Percentiles rank a stretch among this genome's conserved stretches.
Evolutionary conservation across 139 green algal genomes (phyloP).

Genomic region (Picochlorum sp.): DNA sequence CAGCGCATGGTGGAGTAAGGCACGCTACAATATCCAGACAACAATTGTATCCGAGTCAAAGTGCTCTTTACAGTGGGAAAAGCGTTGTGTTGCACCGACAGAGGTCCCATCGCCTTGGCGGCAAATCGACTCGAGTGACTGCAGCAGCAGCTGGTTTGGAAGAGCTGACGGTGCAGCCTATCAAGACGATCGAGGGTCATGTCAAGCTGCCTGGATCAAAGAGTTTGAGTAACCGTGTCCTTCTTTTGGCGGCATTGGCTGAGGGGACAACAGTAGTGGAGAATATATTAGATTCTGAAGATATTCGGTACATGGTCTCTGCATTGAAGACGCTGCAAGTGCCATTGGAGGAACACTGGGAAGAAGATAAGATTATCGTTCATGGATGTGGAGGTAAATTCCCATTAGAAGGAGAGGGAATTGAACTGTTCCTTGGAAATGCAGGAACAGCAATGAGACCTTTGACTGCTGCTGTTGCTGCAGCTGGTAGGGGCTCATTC

Average conservation of each 20-base stretch:
- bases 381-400: slow-evolving; percentile 83
- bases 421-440: slow-evolving; percentile 93
- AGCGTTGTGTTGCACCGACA: too few species aligned
- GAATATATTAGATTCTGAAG: slow-evolving; percentile 94
- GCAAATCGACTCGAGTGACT: slow-evolving; percentile 1
- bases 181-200: slow-evolving; percentile 40
- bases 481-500: slow-evolving; percentile 77
- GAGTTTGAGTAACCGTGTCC: slow-evolving; percentile 90
- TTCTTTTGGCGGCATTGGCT: slow-evolving; percentile 89
- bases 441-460: slow-evolving; percentile 97
- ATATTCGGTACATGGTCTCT: slow-evolving; percentile 91
- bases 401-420: slow-evolving; percentile 30
- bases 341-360: slow-evolving; percentile 74
- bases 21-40: background rate
- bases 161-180: slow-evolving; percentile 37
- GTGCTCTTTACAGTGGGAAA: too few species aligned
- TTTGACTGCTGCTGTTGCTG: slow-evolving; percentile 92
- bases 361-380: slow-evolving; percentile 52
- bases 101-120: background rate
- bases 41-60: background rate
- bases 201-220: slow-evolving; percentile 89
- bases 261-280: slow-evolving; percentile 77
- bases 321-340: slow-evolving; percentile 84
- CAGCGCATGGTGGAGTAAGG: background rate
- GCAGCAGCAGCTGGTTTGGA: slow-evolving; percentile 18